Evolutionary conservation across 2,329 filamentous ascomycete species (phyloP), one percentile per base, ranked within the genome.

Genomic region (Aspergillus candidus): DNA sequence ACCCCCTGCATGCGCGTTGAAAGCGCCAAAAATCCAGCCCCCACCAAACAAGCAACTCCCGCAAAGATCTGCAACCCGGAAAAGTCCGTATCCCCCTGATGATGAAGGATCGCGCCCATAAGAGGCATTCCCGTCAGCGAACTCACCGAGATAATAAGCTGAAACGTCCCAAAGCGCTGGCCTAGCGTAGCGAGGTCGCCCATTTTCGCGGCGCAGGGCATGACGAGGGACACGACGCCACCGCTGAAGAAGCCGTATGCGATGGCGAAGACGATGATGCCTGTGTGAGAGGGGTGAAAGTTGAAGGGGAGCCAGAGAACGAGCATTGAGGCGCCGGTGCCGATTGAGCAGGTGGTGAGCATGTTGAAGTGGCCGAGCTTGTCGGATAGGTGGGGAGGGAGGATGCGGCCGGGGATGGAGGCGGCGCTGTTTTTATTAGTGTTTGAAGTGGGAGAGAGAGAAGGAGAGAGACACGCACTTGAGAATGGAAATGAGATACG

Each of bases 151-250:
- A 60, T 51, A 2, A 57, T 47, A 18, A 52, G 35, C 38, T 61
- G 54, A 18, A 55, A 61, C 1, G 63, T 57, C 4, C 65, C 64
- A 36, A 67, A 63, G 15, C 60, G 53, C 40, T 62, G 59, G 1
- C 63, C 66, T 6, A 67, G 42, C 1, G 65, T 58, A 10, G 64
- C 54, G 3, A 66, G 51, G 17, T 46, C 53, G 0, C 61, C 61
- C 2, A 52, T 46, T 15, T 62, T 62, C 10, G 50, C 59, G 2
- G 50, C 56, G 36, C 60, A 63, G 2, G 59, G 60, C 58, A 63
- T 62, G 8, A 62, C 12, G 6, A 63, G 31, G 27, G 43, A 53
- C 6, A 63, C 56, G n/a, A 60, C 42, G 2, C 53, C 54, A 4
- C 61, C 61, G 22, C 58, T 62, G n/a, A 54, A 47, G 35, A 58